phyloP scores from a whole-genome alignment of 768 basidiomycete genomes.

The Chlorophyllum brunneum region DNA sequence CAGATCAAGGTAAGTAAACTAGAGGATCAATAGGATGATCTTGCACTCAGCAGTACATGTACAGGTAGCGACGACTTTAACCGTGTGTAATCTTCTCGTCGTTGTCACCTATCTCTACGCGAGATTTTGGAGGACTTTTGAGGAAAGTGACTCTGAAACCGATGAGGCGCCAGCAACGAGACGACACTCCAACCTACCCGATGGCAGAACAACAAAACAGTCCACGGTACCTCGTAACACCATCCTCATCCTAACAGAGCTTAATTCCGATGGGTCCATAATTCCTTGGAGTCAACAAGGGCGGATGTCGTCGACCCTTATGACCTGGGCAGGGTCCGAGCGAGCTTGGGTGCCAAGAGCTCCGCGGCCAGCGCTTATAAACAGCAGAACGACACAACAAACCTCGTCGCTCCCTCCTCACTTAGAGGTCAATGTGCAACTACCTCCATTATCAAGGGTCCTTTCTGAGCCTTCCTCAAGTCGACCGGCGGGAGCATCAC shows the following conservation, averaged over 20 bases:
- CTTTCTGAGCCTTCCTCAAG: not conserved
- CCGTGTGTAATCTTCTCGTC: conserved; percentile 8
- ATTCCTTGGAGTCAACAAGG: not conserved
- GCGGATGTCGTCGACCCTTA: not conserved
- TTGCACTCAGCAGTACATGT: not conserved
- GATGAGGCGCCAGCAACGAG: not conserved
- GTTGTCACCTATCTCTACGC: conserved; percentile 8
- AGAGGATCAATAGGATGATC: not conserved
- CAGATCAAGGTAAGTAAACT: conserved; percentile 10
- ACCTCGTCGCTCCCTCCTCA: not conserved
- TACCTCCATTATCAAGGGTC: not conserved
- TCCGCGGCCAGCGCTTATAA: not conserved
- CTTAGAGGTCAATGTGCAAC: not conserved
- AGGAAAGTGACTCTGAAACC: not conserved
- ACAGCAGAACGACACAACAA: not conserved
- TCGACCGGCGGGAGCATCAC: not conserved
- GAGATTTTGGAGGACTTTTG: not conserved
- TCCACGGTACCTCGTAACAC: not conserved
- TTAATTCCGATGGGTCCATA: not conserved
- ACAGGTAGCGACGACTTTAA: not conserved
- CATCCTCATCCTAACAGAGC: not conserved
- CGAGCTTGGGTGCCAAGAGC: not conserved
- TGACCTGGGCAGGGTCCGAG: not conserved
- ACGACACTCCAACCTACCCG: not conserved
- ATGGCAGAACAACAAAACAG: conserved; percentile 1